Evolutionary conservation across 345 rosid species (phyloP), one percentile per base, ranked within the genome.

Genomic region (Gossypium rotundifolium): DNA sequence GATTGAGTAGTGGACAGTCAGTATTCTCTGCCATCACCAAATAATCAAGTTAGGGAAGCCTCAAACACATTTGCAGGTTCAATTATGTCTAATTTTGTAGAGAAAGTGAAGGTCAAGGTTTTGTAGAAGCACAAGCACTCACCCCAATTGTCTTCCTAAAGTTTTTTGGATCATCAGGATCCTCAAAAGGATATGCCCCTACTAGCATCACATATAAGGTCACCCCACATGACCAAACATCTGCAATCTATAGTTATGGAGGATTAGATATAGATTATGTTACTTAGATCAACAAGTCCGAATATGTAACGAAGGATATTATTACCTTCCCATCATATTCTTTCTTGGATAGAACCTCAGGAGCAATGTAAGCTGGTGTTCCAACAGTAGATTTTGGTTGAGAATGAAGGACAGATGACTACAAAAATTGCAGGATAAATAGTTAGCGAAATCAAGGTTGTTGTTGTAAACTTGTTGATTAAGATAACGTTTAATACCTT

Each of bases 361-460:
- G 92, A 52, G 92, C 94, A 54, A 90, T 84, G 67, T 87, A 87
- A 72, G 92, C 92, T 7, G 92, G 92, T 71, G 91, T 88, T 82
- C 94, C 94, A 4, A 87, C 94, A 4, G 88, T 82, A 45, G 95
- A 79, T 84, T 90, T 90, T 61, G 95, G 95, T 54, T 90, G 95
- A 13, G 95, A 90, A 82, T 90, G 90, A 20, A 90, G 83, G 67
- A 90, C 89, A 63, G 85, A 80, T 52, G 94, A 88, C 84, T 83
- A 72, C 71, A 61, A 70, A 63, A 58, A 13, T 61, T 29, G 45
- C 10, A 54, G 60, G 55, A 13, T 5, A 62, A 66, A 44, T 7
- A 54, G 65, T 72, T n/a, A 74, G 71, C 52, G 55, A 72, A 65
- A 58, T 33, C 25, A 23, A 23, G n/a, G 48, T 17, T 45, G 58